Evolutionary conservation across 495 filamentous ascomycete species (phyloP), one percentile per base, ranked within the genome.

Genomic region (Penicillium verhagenii): DNA sequence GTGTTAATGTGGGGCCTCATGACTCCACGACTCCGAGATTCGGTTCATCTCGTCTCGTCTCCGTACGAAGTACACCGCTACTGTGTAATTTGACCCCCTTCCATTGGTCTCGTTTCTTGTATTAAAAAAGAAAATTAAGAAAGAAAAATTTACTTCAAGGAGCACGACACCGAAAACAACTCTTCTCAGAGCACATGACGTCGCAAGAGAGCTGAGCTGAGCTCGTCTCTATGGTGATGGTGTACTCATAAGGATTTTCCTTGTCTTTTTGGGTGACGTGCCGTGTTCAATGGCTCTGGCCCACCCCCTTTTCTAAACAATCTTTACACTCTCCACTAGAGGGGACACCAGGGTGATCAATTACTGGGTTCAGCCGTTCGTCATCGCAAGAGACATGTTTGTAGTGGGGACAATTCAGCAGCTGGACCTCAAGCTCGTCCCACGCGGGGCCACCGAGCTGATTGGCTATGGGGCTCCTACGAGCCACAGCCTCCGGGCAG

Each of bases 51-150:
- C n/a, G n/a, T n/a, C n/a, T n/a, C n/a, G n/a, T n/a, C n/a, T n/a
- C 50, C 9, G 1, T 19, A 9, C 44, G 44, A n/a, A 28, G 19
- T 60, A 63, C 60, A 66, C 64, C 64, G 64, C 64, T 58, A 54
- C 47, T 53, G 48, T 53, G 48, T 20, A 25, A 13, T 19, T 40
- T 53, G 53, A 53, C 40, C 47, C 47, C 33, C 6, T 24, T 24
- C 3, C 14, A 45, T 45, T 45, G 42, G 42, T 45, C 42, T 45
- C 19, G 21, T 43, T 44, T 23, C 8, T 21, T 14, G n/a, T n/a
- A 10, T 14, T 21, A 9, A 21, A 23, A 23, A 43, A 14, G 14
- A 43, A 21, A 45, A 26, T 16, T 6, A 14, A 39, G 19, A 7
- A 38, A 8, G 14, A n/a, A 38, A 38, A 38, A 38, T n/a, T n/a